These are phyloP conservation scores for Thamnidium elegans DNA, from an alignment of 192 early-diverging fungal species.

Conservation along the genomic window DNA sequence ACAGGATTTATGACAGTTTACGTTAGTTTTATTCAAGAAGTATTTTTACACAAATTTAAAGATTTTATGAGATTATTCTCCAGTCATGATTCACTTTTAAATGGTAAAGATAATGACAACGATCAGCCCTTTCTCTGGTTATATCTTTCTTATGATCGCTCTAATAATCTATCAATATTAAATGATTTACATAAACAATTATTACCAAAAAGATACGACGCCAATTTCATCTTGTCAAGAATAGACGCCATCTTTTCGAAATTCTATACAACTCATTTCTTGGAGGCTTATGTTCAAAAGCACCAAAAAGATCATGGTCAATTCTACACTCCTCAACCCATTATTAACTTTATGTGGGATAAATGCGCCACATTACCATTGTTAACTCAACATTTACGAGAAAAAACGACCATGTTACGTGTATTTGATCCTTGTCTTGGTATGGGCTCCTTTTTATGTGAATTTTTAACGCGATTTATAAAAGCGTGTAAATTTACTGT, in stretches of 20 bases:
- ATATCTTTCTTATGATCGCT: constrained; percentile 9
- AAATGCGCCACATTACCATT: constrained; percentile 10
- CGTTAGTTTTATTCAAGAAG: constrained; percentile 27
- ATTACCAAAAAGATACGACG: constrained; percentile 1
- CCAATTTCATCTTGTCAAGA: constrained; percentile 9
- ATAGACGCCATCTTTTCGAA: constrained; percentile 45
- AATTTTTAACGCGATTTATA: constrained; percentile 42
- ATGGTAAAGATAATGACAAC: constrained; percentile 20
- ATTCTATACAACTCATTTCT: constrained; percentile 51
- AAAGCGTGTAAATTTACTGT: constrained; percentile 28
- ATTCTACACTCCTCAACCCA: constrained; percentile 53
- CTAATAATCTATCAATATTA: not conserved
- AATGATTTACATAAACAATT: constrained; percentile 2
- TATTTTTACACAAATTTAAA: constrained; percentile 16
- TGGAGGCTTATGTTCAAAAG: constrained; percentile 44
- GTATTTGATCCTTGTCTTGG: constrained; percentile 59
- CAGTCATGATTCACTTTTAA: constrained; percentile 34
- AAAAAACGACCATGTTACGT: constrained; percentile 8
- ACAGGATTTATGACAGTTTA: constrained; percentile 50
- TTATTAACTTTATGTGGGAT: constrained; percentile 60
- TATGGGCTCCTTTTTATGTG: constrained; percentile 52
- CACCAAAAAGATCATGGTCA: constrained; percentile 66
- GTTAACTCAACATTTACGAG: not conserved
- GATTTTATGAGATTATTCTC: constrained; percentile 37
- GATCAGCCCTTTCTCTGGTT: constrained; percentile 20